These are phyloP conservation scores for Candolleomyces efflorescens DNA, from an alignment of 768 basidiomycete genomes.

Conservation along the genomic window DNA sequence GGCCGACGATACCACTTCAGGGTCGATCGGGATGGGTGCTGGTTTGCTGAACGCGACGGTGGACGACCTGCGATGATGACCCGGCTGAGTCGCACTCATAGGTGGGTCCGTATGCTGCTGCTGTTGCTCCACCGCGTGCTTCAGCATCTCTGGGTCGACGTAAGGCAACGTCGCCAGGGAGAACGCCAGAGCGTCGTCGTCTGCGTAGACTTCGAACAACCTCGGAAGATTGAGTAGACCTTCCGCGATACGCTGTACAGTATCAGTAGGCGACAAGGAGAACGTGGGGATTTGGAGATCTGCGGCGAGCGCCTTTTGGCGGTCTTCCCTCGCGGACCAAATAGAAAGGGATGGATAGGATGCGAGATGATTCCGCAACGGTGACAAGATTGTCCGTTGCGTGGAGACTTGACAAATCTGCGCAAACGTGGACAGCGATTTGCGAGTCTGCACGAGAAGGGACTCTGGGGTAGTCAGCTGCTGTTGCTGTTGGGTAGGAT, in stretches of 20 bases:
- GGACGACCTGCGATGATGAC: constrained; percentile 13
- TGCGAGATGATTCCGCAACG: constrained; percentile 68
- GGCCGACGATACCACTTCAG: constrained; percentile 81
- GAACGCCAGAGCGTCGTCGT: constrained; percentile 87
- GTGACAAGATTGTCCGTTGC: constrained; percentile 80
- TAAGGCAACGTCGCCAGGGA: constrained; percentile 80
- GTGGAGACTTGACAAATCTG: constrained; percentile 71
- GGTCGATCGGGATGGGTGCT: constrained; percentile 38
- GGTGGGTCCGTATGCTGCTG: constrained; percentile 21
- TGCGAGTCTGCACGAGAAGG: constrained; percentile 51
- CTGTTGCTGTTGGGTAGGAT: constrained; percentile 18
- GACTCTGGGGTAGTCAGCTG: constrained; percentile 22
- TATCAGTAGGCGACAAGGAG: constrained; percentile 87
- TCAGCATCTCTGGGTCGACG: constrained; percentile 52
- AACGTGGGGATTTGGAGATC: constrained; percentile 83
- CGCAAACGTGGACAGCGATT: constrained; percentile 60
- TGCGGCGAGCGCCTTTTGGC: constrained; percentile 37
- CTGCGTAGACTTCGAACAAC: constrained; percentile 91
- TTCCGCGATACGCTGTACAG: constrained; percentile 85
- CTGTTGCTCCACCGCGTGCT: constrained; percentile 38
- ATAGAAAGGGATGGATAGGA: constrained; percentile 63
- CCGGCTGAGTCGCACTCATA: constrained; percentile 6
- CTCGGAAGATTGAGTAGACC: constrained; percentile 92
- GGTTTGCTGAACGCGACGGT: constrained; percentile 20
- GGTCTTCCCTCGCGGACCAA: constrained; percentile 58